Base-by-base conservation (phyloP, 1,284 basidiomycete genomes). In the Leccinum griseonigrum region DNA sequence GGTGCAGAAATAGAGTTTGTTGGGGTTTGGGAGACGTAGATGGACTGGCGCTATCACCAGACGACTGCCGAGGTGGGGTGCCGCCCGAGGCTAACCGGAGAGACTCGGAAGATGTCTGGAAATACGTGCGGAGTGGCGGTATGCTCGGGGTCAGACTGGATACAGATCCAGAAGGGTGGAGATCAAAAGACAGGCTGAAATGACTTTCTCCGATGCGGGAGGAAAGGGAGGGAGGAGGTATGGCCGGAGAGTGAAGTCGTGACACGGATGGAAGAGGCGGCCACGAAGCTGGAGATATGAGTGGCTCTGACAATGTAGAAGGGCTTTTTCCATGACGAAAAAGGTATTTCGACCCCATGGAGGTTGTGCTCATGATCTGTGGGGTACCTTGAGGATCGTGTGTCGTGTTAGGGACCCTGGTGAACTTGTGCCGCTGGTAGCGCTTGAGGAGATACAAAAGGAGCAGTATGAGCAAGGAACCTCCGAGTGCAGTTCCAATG, bases 231-330 rank as follows among this genome's bases (percentile, higher is more conserved):
- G 54, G 63, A 53, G 57, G 55, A 54, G 53, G 59, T 1, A 60
- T 46, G 14, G 26, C 34, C 1, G 52, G 48, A 22, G 54, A 61
- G n/a, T 40, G 56, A 22, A 48, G 29, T 0, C 48, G 61, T n/a
- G 66, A 62, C 9, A 36, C 40, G 32, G 58, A 18, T 3, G 61
- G 54, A 38, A 61, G 59, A 18, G 63, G 54, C 0, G 64, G 59
- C 59, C 58, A 64, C 10, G 64, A 63, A 22, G 53, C 10, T 3
- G 60, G 56, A 26, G 58, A 36, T 3, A 70, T 61, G 50, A 74
- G 64, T 16, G 73, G 71, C 11, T 75, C 65, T 5, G 57, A 53
- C 0, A 71, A 75, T 11, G 65, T 29, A 9, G 72, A 74, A 34
- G 57, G 62, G 9, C 52, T 64, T 46, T 66, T 58, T 0, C 60